Conservation (phyloP, 2,329 filamentous ascomycete genomes). For the Cytospora leucostoma region DNA sequence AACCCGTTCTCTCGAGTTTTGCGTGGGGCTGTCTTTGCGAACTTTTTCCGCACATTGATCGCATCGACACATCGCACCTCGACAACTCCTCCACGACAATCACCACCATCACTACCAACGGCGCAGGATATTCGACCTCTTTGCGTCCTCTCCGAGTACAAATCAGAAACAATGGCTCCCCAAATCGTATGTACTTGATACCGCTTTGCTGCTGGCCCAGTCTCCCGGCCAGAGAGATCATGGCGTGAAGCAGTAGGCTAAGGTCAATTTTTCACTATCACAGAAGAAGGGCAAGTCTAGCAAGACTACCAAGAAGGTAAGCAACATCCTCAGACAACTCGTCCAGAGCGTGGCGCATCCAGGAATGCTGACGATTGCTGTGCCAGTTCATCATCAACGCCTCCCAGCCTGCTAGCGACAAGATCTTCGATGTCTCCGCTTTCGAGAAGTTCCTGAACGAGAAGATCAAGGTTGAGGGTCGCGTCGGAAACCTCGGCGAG, state of each 20-base stretch:
- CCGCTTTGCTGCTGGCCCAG: conserved; percentile 92
- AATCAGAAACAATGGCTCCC: conserved; percentile 73
- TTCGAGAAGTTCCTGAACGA: conserved; percentile 99
- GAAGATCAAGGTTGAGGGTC: conserved; percentile 99
- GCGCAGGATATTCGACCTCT: conserved; percentile 83
- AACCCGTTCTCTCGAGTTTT: neutral
- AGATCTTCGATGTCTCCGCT: conserved; percentile 98
- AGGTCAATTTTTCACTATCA: conserved; percentile 59
- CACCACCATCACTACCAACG: conserved; percentile 37
- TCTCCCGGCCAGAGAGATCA: conserved; percentile 47
- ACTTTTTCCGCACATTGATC: conserved; percentile 23
- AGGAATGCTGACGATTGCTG: conserved; percentile 2
- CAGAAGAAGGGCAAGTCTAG: conserved; percentile 67
- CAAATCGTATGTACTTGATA: conserved; percentile 81
- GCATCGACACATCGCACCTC: conserved; percentile 1
- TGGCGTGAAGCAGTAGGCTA: conserved; percentile 93
- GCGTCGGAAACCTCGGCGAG: conserved; percentile 96
- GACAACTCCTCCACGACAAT: conserved; percentile 3
- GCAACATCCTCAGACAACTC: conserved; percentile 29
- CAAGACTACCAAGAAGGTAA: conserved; percentile 86
- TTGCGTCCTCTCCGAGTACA: conserved; percentile 49
- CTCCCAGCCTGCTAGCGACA: conserved; percentile 96
- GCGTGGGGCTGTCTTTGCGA: conserved; percentile 2
- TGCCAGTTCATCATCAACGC: conserved; percentile 97
- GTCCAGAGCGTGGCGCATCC: neutral